phyloP scores from a whole-genome alignment of 2,329 filamentous ascomycete species.

The Alternaria longipes region DNA sequence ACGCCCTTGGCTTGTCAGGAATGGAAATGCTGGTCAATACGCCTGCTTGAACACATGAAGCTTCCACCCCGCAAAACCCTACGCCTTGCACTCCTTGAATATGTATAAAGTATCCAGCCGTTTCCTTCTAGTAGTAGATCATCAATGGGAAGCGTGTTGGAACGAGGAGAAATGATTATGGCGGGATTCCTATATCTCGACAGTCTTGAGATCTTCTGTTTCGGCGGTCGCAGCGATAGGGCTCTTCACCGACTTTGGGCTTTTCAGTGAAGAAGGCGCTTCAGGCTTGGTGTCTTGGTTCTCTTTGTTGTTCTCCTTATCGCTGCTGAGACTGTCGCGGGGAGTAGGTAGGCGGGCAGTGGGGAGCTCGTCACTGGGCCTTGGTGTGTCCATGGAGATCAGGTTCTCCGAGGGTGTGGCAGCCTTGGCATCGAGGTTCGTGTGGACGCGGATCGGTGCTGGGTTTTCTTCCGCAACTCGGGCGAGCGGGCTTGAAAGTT shows the following conservation, averaged over 20 bases:
- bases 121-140: slow-evolving; percentile 33
- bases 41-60: background rate
- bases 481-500: slow-evolving; percentile 76
- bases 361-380: slow-evolving; percentile 50
- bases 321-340: slow-evolving; percentile 48
- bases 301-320: slow-evolving; percentile 53
- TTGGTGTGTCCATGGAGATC: slow-evolving; percentile 54
- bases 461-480: slow-evolving; percentile 75
- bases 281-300: slow-evolving; percentile 38
- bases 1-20: slow-evolving; percentile 3
- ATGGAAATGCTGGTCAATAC: slow-evolving; percentile 18
- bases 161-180: slow-evolving; percentile 11
- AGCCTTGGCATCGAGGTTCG: slow-evolving; percentile 44
- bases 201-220: slow-evolving; percentile 57
- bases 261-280: slow-evolving; percentile 40
- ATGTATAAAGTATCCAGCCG: slow-evolving; percentile 41
- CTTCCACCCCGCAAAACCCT: slow-evolving; percentile 13
- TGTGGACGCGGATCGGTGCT: slow-evolving; percentile 50
- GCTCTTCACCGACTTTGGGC: slow-evolving; percentile 17
- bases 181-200: slow-evolving; percentile 54
- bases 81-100: slow-evolving; percentile 33
- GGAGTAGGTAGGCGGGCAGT: slow-evolving; percentile 31
- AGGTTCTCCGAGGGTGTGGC: slow-evolving; percentile 50
- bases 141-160: slow-evolving; percentile 21
- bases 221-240: slow-evolving; percentile 22